These are phyloP conservation scores for Paecilomyces fulvus DNA, from an alignment of 2,329 filamentous ascomycete genomes.

Conservation along the genomic window DNA sequence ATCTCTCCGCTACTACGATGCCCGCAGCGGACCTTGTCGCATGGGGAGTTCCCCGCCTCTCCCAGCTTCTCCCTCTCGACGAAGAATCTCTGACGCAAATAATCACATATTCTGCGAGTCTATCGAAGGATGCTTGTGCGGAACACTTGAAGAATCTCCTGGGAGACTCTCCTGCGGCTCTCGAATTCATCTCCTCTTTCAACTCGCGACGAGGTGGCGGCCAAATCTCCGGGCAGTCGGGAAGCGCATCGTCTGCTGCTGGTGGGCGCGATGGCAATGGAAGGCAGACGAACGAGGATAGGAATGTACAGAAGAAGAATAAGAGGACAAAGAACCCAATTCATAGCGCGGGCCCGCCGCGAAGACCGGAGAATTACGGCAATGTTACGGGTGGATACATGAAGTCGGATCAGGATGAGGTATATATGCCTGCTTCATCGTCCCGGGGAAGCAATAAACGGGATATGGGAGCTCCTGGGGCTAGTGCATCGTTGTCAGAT, in stretches of 20 bases:
- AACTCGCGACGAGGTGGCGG: slow-evolving; percentile 54
- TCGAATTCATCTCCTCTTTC: slow-evolving; percentile 65
- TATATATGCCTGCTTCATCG: slow-evolving; percentile 57
- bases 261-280: not conserved
- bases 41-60: slow-evolving; percentile 64
- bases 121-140: slow-evolving; percentile 69
- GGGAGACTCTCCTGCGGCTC: slow-evolving; percentile 68
- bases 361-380: slow-evolving; percentile 56
- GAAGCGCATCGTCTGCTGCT: slow-evolving; percentile 3
- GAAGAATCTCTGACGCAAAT: slow-evolving; percentile 77
- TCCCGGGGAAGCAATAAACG: slow-evolving; percentile 28
- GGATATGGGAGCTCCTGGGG: slow-evolving; percentile 29
- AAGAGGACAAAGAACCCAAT: slow-evolving; percentile 54
- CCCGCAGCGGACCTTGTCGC: slow-evolving; percentile 25
- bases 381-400: slow-evolving; percentile 62
- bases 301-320: slow-evolving; percentile 40
- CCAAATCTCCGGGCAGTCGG: slow-evolving; percentile 12
- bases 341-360: slow-evolving; percentile 53
- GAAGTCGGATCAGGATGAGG: slow-evolving; percentile 61
- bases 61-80: slow-evolving; percentile 73
- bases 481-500: slow-evolving; percentile 26
- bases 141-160: slow-evolving; percentile 83
- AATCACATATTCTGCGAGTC: slow-evolving; percentile 67
- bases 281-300: slow-evolving; percentile 8
- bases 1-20: slow-evolving; percentile 12